Conservation (phyloP, 768 basidiomycete species). For the Psilocybe tampanensis region DNA sequence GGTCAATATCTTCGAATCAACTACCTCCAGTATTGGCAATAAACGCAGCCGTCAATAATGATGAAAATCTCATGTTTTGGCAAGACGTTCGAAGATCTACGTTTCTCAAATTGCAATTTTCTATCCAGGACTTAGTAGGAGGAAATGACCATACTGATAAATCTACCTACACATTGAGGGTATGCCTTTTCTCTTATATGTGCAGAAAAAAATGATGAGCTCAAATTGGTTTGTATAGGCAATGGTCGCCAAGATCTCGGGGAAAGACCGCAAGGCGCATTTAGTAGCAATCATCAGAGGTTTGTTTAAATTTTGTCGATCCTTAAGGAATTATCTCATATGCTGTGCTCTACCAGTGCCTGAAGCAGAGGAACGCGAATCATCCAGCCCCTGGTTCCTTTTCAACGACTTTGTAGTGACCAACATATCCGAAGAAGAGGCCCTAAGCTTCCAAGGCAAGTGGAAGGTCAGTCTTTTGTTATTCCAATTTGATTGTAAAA, state of each 20-base stretch:
- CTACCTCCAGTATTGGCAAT: constrained; percentile 86
- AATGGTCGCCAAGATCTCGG: constrained; percentile 77
- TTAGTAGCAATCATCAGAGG: constrained; percentile 89
- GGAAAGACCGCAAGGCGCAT: constrained; percentile 76
- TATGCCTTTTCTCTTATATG: constrained; percentile 35
- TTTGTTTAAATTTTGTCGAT: constrained; percentile 28
- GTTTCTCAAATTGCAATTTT: constrained; percentile 62
- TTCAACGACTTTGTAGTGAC: constrained; percentile 97
- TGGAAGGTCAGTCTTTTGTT: constrained; percentile 76
- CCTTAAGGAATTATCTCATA: not conserved
- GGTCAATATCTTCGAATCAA: constrained; percentile 62
- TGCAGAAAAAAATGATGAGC: not conserved
- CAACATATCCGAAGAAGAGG: constrained; percentile 85
- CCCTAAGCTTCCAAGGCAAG: constrained; percentile 79
- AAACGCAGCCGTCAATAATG: constrained; percentile 80
- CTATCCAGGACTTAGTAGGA: constrained; percentile 60
- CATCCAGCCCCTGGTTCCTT: constrained; percentile 76
- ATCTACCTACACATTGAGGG: constrained; percentile 73
- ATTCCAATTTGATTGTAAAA: not conserved
- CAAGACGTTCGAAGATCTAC: constrained; percentile 57
- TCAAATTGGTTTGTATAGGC: constrained; percentile 52
- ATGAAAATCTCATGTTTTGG: constrained; percentile 79
- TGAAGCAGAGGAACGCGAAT: constrained; percentile 52
- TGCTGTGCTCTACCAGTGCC: constrained; percentile 54
- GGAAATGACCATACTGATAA: constrained; percentile 57